Percentiles rank a stretch among this genome's conserved stretches.
Conservation (phyloP, 805 yeast genomes). For the Schwanniomyces yamadae region DNA sequence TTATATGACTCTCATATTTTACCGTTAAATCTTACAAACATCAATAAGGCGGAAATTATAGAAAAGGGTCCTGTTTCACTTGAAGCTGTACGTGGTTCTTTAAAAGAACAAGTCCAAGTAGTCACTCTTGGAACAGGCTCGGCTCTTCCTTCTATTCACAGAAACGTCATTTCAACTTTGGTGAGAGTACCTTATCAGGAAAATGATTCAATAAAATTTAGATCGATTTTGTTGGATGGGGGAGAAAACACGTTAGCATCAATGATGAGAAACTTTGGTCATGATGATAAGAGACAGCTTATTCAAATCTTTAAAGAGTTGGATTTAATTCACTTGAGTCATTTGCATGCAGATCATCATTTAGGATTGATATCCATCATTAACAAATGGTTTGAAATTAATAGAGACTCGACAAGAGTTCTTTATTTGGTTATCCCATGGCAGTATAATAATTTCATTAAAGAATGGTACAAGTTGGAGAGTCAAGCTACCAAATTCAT, state of each 20-base stretch:
- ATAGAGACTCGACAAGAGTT: constrained; percentile 26
- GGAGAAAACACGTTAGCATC: constrained; percentile 91
- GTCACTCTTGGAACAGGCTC: constrained; percentile 91
- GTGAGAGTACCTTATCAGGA: constrained; percentile 61
- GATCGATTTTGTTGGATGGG: constrained; percentile 75
- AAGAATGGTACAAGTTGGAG: constrained; percentile 65
- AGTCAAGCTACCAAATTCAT: constrained; percentile 17
- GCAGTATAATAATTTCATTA: constrained; percentile 64
- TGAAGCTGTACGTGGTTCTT: constrained; percentile 12
- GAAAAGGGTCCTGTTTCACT: constrained; percentile 20
- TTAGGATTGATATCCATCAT: constrained; percentile 75
- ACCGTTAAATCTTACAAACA: constrained; percentile 15
- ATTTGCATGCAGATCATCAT: constrained; percentile 97
- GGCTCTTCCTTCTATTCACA: constrained; percentile 77
- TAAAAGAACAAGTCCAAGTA: constrained; percentile 59
- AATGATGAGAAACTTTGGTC: constrained; percentile 59
- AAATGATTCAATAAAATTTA: constrained; percentile 23
- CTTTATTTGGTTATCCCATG: constrained; percentile 72
- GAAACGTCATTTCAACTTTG: constrained; percentile 83
- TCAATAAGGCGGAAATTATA: constrained; percentile 16
- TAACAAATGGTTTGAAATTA: constrained; percentile 59
- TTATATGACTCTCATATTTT: constrained; percentile 30
- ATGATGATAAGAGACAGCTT: constrained; percentile 35
- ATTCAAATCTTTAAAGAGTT: constrained; percentile 56
- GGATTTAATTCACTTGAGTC: constrained; percentile 70